phyloP scores from a whole-genome alignment of 768 basidiomycete genomes.

The Tremella fuciformis region DNA sequence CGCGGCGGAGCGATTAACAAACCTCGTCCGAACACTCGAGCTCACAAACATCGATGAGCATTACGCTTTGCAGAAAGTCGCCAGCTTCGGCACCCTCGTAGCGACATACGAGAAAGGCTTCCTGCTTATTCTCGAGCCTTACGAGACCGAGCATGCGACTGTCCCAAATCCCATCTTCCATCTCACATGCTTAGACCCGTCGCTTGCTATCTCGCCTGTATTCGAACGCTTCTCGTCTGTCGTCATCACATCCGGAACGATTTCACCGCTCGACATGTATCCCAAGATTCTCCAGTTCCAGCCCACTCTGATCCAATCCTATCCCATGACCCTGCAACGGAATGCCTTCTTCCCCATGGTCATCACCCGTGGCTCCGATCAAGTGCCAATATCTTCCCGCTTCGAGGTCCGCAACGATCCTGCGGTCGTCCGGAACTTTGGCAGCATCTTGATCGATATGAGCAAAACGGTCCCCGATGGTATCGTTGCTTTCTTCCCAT shows the following conservation, averaged over 20 bases:
- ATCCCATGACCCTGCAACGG: slow-evolving; percentile 94
- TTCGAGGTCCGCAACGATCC: slow-evolving; percentile 99
- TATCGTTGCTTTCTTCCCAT: slow-evolving; percentile 97
- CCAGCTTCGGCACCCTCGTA: slow-evolving; percentile 90
- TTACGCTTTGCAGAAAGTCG: slow-evolving; percentile 88
- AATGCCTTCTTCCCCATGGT: slow-evolving; percentile 96
- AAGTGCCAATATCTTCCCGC: slow-evolving; percentile 95
- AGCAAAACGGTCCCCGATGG: slow-evolving; percentile 97
- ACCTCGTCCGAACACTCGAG: slow-evolving; percentile 86
- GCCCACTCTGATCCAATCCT: slow-evolving; percentile 93
- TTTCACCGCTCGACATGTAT: slow-evolving; percentile 99
- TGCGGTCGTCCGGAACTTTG: slow-evolving; percentile 97
- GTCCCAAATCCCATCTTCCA: slow-evolving; percentile 99
- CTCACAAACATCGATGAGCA: slow-evolving; percentile 86
- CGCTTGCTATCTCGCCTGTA: slow-evolving; percentile 93
- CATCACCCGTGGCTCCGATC: slow-evolving; percentile 95
- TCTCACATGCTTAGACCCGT: slow-evolving; percentile 97
- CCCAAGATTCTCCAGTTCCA: slow-evolving; percentile 99
- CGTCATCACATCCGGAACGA: slow-evolving; percentile 97
- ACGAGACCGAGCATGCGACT: slow-evolving; percentile 96
- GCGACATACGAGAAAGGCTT: slow-evolving; percentile 99
- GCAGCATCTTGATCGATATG: slow-evolving; percentile 95
- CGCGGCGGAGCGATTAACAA: slow-evolving; percentile 92
- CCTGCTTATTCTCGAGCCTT: slow-evolving; percentile 92
- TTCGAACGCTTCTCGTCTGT: slow-evolving; percentile 98